Base-by-base conservation (phyloP, 148 eudicot species). In the Camellia lanceoleosa region DNA sequence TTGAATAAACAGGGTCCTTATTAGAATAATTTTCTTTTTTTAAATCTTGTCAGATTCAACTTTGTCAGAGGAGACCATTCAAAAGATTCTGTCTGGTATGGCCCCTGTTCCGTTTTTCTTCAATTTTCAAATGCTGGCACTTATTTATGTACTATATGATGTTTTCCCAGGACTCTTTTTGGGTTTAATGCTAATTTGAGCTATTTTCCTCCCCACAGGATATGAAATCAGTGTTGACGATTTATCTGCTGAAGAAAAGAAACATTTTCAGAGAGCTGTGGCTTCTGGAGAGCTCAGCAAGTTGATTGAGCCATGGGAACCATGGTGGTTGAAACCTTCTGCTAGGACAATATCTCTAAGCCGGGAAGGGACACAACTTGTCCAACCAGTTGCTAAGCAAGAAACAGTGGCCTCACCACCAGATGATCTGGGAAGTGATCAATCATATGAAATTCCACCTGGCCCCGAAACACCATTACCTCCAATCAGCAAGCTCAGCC, bases 251-350 rank as follows among this genome's bases (percentile, higher is more conserved):
- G 88, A 91, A 70, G 99, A 92, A 84, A 92, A 86, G 87, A 89
- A 89, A 75, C 86, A 75, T 51, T 94, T 97, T 79, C 91, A 84
- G 65, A 86, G 90, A 83, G 98, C 97, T 6, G 71, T 97, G 79
- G 90, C 91, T 68, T 92, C 92, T 41, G 99, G 98, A 82, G 98
- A 97, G 88, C 83, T 97, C 73, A 89, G 97, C 90, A 97, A 91
- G 85, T 79, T 94, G 83, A 94, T 97, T 47, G 82, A 92, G 82
- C 95, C 95, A 43, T 93, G 99, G 99, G 97, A 93, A 67, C 98
- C 98, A 47, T 94, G 98, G 99, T 96, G 99, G 99, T 84, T 90
- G 81, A 94, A 81, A 82, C 95, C 97, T 73, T 85, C 90, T 58
- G 95, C 99, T 73, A 82, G 77, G 56, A 81, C 85, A 47, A 80